Base-by-base conservation (phyloP, 176 grass and related monocot genomes). In the Oryza glumipatula region DNA sequence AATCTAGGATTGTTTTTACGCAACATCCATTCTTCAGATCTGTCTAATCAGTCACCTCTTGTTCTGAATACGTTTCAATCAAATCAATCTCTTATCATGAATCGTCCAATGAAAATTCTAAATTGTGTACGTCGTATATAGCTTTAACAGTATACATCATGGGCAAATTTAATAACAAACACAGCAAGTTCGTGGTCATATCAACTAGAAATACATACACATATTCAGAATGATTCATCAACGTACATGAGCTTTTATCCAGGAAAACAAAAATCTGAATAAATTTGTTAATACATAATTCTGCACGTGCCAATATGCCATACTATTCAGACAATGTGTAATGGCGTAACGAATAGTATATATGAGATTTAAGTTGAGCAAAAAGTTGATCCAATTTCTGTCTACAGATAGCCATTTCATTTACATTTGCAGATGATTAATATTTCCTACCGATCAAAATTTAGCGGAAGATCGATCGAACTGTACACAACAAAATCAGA, bases 251-350 rank as follows among this genome's bases (percentile, higher is more conserved):
- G 79, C 48, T 13, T 1, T 28, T 23, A 56, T 56, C 51, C 51
- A 56, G 51, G 51, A 16, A 19, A 56, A 21, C 52, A 58, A 58
- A 58, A 58, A 21, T 21, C 5, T 58, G 52, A 58, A 8, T 0
- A 5, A 58, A 17, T 0, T 17, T 58, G 6, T 21, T 21, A 58
- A 58, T 58, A 58, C 17, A 58, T 71, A 33, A 39, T 60, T 11
- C 17, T 44, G 22, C 26, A 21, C n/a, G 41, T 28, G 14, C 6
- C 16, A 67, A 21, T 28, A 56, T 24, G 15, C 2, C 44, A 67
- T 79, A 79, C 66, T 19, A 23, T 67, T 48, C 11, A 38, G 11
- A 54, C 30, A 66, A 38, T 80, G 44, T 63, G 58, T 63, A 63
- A 47, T 73, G 44, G 7, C 21, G 28, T 26, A 28, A 73, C 22